Conservation (phyloP, 257 asterid species). For the Fraxinus excelsior region DNA sequence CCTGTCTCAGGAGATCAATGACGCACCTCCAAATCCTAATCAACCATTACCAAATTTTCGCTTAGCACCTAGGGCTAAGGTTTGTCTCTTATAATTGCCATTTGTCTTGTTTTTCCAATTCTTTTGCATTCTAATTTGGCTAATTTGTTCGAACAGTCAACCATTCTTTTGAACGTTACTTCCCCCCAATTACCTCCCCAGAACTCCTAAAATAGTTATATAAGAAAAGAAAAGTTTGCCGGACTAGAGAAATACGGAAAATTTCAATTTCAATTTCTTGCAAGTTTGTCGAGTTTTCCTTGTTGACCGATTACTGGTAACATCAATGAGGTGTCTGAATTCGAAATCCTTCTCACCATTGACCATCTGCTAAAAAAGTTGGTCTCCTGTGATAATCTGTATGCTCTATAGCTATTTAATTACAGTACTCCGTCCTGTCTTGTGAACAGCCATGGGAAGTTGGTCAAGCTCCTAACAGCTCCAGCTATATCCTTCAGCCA, state of each 20-base stretch:
- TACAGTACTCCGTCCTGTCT: slow-evolving; percentile 19
- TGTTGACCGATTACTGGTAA: background rate
- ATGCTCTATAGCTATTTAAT: background rate
- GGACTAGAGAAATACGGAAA: background rate
- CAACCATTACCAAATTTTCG: slow-evolving; percentile 82
- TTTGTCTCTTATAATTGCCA: slow-evolving; percentile 23
- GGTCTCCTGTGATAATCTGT: background rate
- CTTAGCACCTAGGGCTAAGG: slow-evolving; percentile 76
- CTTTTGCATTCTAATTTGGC: slow-evolving; percentile 12
- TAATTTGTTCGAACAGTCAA: background rate
- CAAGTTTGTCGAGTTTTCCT: background rate
- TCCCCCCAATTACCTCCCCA: background rate
- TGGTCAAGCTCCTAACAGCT: slow-evolving; percentile 49
- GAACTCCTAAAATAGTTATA: background rate
- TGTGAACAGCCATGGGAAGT: slow-evolving; percentile 88
- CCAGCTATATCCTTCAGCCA: slow-evolving; percentile 40
- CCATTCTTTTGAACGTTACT: background rate
- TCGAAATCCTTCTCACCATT: no score
- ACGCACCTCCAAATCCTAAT: slow-evolving; percentile 90
- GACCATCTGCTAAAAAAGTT: no score
- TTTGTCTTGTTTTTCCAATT: slow-evolving; percentile 8
- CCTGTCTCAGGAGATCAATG: slow-evolving; percentile 74
- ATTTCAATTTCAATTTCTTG: background rate
- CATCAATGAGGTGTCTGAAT: background rate
- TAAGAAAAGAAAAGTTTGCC: background rate